phyloP scores from a whole-genome alignment of 1,284 basidiomycete genomes.

The Pholiota adiposa region DNA sequence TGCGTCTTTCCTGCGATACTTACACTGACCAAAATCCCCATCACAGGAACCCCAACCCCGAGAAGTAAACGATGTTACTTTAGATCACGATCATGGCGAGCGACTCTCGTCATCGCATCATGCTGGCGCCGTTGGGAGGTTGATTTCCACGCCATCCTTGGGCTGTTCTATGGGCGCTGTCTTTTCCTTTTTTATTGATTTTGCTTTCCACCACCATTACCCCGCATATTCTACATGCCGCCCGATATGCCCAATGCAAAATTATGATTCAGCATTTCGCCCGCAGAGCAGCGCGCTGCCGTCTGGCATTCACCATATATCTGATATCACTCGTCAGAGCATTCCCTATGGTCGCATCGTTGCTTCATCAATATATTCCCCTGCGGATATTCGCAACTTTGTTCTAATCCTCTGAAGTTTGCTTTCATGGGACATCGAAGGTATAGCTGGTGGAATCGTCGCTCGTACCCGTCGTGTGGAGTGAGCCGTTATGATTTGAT shows the following conservation, averaged over 20 bases:
- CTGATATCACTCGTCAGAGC: not conserved
- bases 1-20: conserved; percentile 14
- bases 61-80: conserved; percentile 58
- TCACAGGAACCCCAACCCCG: conserved; percentile 81
- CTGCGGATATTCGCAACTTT: not conserved
- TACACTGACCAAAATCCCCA: conserved; percentile 30
- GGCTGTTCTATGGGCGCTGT: conserved; percentile 3
- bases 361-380: conserved; percentile 3
- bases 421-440: not conserved
- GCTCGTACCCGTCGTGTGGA: too few species aligned
- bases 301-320: not conserved
- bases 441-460: too few species aligned
- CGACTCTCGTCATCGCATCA: conserved; percentile 5
- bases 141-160: conserved; percentile 1
- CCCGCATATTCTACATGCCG: conserved; percentile 6
- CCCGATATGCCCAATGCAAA: conserved; percentile 7
- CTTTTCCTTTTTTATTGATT: conserved; percentile 3
- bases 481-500: not conserved
- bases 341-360: not conserved
- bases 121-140: conserved; percentile 12
- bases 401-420: not conserved
- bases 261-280: conserved; percentile 5
- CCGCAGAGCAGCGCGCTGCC: not conserved
- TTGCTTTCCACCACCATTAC: conserved; percentile 5
- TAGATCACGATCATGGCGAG: conserved; percentile 20